Percentiles rank a stretch among this genome's conserved stretches.
phyloP scores from a whole-genome alignment of 2,329 filamentous ascomycete genomes.

The Chaetomium sp. region DNA sequence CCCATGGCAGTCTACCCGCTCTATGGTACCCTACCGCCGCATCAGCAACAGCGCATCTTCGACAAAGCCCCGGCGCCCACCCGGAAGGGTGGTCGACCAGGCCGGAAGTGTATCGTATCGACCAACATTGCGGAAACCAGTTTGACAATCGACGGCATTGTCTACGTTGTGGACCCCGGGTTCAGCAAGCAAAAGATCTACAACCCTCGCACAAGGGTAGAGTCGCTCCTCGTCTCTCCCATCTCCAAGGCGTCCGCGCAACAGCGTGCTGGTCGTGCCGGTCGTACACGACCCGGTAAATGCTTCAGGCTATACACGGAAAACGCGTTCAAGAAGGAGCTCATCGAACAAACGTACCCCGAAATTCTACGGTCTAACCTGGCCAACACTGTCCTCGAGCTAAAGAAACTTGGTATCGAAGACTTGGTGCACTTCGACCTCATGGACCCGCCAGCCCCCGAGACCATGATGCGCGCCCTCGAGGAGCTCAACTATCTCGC shows the following conservation, averaged over 20 bases:
- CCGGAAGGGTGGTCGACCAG: conserved; percentile 76
- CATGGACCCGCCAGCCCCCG: conserved; percentile 96
- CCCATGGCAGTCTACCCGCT: conserved; percentile 89
- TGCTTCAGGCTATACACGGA: conserved; percentile 98
- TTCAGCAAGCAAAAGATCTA: conserved; percentile 99
- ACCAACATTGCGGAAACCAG: conserved; percentile 99
- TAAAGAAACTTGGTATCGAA: conserved; percentile 95
- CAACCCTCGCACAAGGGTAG: conserved; percentile 93
- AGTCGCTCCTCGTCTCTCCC: conserved; percentile 94
- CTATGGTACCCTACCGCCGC: conserved; percentile 88
- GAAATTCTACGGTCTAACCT: conserved; percentile 95
- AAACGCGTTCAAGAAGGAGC: conserved; percentile 92
- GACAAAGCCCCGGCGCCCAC: conserved; percentile 77
- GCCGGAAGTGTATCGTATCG: conserved; percentile 90
- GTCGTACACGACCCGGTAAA: conserved; percentile 97
- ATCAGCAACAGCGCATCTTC: conserved; percentile 94
- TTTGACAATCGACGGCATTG: conserved; percentile 97
- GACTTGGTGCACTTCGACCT: conserved; percentile 98
- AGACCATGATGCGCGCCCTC: conserved; percentile 96
- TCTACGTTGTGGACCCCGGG: conserved; percentile 98
- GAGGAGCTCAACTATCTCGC: conserved; percentile 98
- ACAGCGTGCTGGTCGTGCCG: conserved; percentile 96
- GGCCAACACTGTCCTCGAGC: conserved; percentile 88
- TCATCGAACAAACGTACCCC: conserved; percentile 96
- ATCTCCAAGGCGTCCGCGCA: conserved; percentile 98